Percentiles rank a stretch among this genome's conserved stretches.
These are phyloP conservation scores for Chondrus crispus DNA, from an alignment of 23 red algal genomes.

Conservation along the genomic window DNA sequence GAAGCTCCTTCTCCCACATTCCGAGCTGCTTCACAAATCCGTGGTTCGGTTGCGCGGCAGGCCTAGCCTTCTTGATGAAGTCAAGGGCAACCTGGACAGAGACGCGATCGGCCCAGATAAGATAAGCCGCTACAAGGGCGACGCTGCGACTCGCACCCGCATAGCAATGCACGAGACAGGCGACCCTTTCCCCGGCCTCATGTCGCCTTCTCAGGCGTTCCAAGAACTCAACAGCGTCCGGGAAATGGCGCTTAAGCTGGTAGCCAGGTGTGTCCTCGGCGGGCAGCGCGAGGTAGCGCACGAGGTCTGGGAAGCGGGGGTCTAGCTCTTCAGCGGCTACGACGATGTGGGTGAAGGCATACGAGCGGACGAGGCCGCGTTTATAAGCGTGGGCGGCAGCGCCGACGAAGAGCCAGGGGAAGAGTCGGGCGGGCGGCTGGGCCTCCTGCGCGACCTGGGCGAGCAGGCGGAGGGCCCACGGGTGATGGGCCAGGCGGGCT, in stretches of 20 bases:
- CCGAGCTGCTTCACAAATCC: neutral
- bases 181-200: neutral
- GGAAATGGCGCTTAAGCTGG: neutral
- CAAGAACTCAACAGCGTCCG: neutral
- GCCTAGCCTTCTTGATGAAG: neutral
- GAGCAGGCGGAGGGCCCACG: neutral
- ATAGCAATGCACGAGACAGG: neutral
- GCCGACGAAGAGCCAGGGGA: neutral
- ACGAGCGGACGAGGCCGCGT: neutral
- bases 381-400: neutral
- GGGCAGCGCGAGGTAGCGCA: neutral
- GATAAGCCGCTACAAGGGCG: neutral
- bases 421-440: neutral
- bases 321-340: neutral
- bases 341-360: neutral
- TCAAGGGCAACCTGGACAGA: neutral
- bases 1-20: neutral
- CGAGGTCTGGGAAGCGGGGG: neutral
- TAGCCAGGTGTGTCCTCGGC: neutral
- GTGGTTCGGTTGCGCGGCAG: neutral
- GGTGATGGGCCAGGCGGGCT: neutral
- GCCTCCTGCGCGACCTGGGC: neutral
- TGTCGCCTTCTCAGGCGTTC: neutral
- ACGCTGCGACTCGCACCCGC: constrained; percentile 23
- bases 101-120: neutral